Evolutionary conservation across 331 rosid species (phyloP), one percentile per base, ranked within the genome.

Genomic region (Saraca asoca): DNA sequence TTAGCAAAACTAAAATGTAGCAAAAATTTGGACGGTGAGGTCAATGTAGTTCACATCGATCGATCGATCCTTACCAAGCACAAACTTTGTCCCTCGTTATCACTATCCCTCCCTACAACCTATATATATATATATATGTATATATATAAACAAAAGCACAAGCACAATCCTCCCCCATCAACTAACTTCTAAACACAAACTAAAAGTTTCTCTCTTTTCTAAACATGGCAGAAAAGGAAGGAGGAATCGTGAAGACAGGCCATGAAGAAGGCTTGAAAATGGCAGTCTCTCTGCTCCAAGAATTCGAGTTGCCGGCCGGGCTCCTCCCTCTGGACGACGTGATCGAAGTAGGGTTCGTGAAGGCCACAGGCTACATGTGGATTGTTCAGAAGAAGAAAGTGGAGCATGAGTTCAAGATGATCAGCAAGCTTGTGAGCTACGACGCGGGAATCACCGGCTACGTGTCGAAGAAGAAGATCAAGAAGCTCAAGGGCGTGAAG

Each of bases 401-500:
- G 0, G 82, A 82, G 53, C 91, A 85, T 39, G 60, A 66, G 44
- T 85, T 85, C 74, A 85, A 82, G 43, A 38, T 77, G 66, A 78
- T 85, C 12, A 69, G 75, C 63, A 85, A 85, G 75, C 77, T 79
- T n/a, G 85, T 82, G 60, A 82, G 91, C 41, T 82, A 77, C 44
- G 71, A 70, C 67, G 29, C 75, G 0, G 79, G 82, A 14, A 75
- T 85, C 5, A 74, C 58, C 10, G 87, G 87, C 10, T 80, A 34
- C 24, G 48, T 82, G 15, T 42, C 16, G 57, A 75, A 81, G 67
- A 67, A 67, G 59, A 76, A 43, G 37, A 79, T 79, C 50, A 79
- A 75, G 83, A 79, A 82, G 77, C 85, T 85, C 55, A 77, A 82
- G 72, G 90, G 87, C 33, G 82, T 85, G 48, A 82, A 85, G 82